Percentiles rank a stretch among this genome's conserved stretches.
phyloP scores from a whole-genome alignment of 306 rosid genomes.

The Castanopsis chinensis region DNA sequence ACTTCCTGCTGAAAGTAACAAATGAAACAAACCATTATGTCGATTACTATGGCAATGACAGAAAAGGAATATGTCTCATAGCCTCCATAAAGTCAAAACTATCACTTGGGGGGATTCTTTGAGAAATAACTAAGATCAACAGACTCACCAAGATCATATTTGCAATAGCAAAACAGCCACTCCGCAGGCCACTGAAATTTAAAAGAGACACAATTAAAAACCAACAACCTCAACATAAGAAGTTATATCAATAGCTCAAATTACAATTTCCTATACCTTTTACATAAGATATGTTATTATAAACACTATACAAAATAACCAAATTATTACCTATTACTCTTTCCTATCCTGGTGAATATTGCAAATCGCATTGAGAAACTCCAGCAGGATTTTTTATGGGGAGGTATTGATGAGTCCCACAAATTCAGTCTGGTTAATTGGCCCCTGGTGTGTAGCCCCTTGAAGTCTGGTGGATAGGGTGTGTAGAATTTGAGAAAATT shows the following conservation, averaged over 20 bases:
- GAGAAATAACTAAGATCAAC: constrained; percentile 10
- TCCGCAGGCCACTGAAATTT: constrained; percentile 70
- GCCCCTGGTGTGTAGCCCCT: too few species aligned
- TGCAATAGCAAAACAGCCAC: constrained; percentile 68
- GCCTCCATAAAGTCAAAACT: neutral
- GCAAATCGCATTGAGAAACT: too few species aligned
- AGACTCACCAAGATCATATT: constrained; percentile 65
- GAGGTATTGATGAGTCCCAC: too few species aligned
- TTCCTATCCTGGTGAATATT: too few species aligned
- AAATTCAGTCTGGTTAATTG: too few species aligned
- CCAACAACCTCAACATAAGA: constrained; percentile 2
- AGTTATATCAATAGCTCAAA: neutral
- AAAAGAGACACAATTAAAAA: constrained; percentile 31
- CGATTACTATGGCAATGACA: constrained; percentile 3
- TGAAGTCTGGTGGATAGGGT: too few species aligned
- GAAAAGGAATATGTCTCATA: neutral
- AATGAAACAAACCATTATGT: constrained; percentile 6
- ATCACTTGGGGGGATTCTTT: neutral
- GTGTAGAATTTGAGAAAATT: too few species aligned
- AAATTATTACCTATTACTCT: too few species aligned
- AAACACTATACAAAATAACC: neutral
- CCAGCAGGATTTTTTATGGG: too few species aligned
- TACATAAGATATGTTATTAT: neutral
- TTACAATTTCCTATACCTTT: neutral
- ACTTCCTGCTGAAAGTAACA: too few species aligned